Evolutionary conservation across 768 basidiomycete species (phyloP), one percentile per base, ranked within the genome.

Genomic region (Boletus rubroflammeus): DNA sequence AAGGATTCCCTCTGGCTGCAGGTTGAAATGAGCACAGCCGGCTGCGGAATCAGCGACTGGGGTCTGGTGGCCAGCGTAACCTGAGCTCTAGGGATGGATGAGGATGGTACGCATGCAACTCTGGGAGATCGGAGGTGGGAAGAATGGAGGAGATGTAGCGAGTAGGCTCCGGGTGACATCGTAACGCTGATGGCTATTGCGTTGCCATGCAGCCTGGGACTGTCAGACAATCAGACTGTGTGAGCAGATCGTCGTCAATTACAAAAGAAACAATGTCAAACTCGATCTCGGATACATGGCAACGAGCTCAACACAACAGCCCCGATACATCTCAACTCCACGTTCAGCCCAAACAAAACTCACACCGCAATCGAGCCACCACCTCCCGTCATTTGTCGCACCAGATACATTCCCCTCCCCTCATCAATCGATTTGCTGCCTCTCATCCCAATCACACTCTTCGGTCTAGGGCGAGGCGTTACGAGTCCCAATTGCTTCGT

Each of bases 361-460:
- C 62, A 70, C 51, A 61, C 54, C 25, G 29, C 65, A 55, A 61
- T 61, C 1, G 61, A 62, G 40, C 61, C 58, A 39, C 68, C 63
- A 3, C 76, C 76, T 26, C 88, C 90, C 8, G 90, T 92, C 76
- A 92, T 76, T 67, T 92, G 89, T 62, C 82, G 76, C 43, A 91
- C 86, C 53, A 92, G 72, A 69, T 81, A 87, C 86, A 90, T 82
- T 9, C 80, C 70, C 50, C 70, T 80, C 35, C 83, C 87, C 66
- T 88, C 86, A 58, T 88, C 88, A 28, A 78, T 65, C 53, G 83
- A 84, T 64, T 80, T 83, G 23, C 73, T 78, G 53, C 73, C 78
- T 60, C 88, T 76, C 70, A 86, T 82, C 14, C 87, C 88, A 52
- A 86, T 82, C 25, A 88, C 85, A 62, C 87, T 90, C 76, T 86